phyloP scores from a whole-genome alignment of 192 early-diverging fungal species.

The Obelidium mucronatum region DNA sequence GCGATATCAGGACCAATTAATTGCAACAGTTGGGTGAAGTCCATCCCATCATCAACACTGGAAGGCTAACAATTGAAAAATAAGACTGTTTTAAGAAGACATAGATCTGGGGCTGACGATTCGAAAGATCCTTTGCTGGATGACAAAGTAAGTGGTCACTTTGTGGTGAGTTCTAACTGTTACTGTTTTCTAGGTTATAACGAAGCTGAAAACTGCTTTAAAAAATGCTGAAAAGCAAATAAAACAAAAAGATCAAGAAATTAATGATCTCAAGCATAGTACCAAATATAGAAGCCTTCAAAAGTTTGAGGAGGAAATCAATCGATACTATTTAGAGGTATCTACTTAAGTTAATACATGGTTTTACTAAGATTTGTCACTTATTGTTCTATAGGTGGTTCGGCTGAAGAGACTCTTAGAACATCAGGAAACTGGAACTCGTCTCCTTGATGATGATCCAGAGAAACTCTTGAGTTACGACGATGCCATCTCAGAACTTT shows the following conservation, averaged over 20 bases:
- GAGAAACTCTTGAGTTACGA: slow-evolving; percentile 32
- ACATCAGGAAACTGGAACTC: slow-evolving; percentile 34
- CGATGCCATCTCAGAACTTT: slow-evolving; percentile 36
- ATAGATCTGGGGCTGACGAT: slow-evolving; percentile 12
- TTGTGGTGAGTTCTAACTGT: too few relatives aligned
- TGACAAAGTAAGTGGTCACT: slow-evolving; percentile 33
- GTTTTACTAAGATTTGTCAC: not conserved
- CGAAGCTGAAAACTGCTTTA: slow-evolving; percentile 25
- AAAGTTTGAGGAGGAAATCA: slow-evolving; percentile 38
- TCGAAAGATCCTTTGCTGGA: slow-evolving; percentile 5
- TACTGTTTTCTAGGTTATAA: slow-evolving; percentile 12
- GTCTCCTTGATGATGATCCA: slow-evolving; percentile 31
- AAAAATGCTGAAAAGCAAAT: slow-evolving; percentile 27
- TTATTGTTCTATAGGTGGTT: slow-evolving; percentile 2
- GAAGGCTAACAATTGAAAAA: too few relatives aligned
- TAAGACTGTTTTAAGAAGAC: slow-evolving; percentile 13
- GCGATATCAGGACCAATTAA: slow-evolving; percentile 40
- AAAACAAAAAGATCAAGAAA: slow-evolving; percentile 33
- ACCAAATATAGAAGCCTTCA: slow-evolving; percentile 33
- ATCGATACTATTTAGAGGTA: slow-evolving; percentile 39
- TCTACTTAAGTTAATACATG: not conserved
- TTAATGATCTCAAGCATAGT: slow-evolving; percentile 35
- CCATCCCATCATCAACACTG: too few relatives aligned
- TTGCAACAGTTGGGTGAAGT: slow-evolving; percentile 16
- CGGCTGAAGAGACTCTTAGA: slow-evolving; percentile 33